Evolutionary conservation across 352 stramenopile genomes (phyloP), one percentile per base, ranked within the genome.

Genomic region (Phytophthora sojae): DNA sequence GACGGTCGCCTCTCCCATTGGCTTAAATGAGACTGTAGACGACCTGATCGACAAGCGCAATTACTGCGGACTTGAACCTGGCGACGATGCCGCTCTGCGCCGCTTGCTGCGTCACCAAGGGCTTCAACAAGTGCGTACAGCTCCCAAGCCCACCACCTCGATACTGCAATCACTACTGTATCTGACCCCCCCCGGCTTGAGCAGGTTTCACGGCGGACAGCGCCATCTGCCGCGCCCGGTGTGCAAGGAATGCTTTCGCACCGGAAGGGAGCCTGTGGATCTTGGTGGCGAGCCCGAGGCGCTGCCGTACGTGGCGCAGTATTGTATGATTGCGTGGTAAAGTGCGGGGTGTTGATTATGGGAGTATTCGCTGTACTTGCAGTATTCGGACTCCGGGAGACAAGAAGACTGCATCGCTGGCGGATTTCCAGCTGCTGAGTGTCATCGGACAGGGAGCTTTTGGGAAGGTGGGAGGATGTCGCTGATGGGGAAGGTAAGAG

Each of bases 361-460:
- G 47, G 23, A 15, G 5, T 17, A 30, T 25, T 57, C 7, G 11
- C 61, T 68, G 44, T 21, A 29, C 17, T 44, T 61, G 52, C 47
- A 79, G 61, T 54, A 77, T 76, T 25, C 67, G 67, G 60, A 49
- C 54, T 15, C 61, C 47, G 14, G 68, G 53, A 12, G 56, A 74
- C 25, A 80, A 83, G 67, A 88, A 88, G 59, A 70, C 71, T 5
- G 80, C 89, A 25, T 85, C 75, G 19, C 84, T 99, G 12, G 92
- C 96, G 26, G 97, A 99, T 80, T 99, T 99, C 79, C 83, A 99
- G 65, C 75, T 99, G 29, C 82, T 99, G 19, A 98, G 93, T 58
- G 96, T 99, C n/a, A 98, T 99, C 50, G 87, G 87, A 5, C 87
- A 94, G 65, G 87, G 87, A 19, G 83, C 87, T n/a, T 94, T 94